Evolutionary conservation across 2,329 filamentous ascomycete species (phyloP).

Genomic region (Colletotrichum sp.): DNA sequence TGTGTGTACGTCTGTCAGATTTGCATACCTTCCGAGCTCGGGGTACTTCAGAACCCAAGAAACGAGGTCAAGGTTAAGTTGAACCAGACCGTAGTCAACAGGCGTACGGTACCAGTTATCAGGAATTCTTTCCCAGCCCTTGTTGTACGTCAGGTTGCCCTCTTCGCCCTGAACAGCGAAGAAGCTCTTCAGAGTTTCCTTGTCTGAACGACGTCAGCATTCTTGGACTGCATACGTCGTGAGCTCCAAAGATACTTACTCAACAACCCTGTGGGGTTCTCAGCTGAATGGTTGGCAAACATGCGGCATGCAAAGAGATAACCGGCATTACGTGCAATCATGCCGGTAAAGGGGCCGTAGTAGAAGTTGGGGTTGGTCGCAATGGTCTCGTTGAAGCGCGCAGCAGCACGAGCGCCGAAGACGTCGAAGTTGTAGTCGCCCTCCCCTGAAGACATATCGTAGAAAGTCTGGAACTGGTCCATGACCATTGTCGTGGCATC

Average conservation of each 20-base stretch:
- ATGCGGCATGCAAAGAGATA: conserved; percentile 48
- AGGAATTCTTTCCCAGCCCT: conserved; percentile 56
- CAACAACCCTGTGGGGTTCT: conserved; percentile 36
- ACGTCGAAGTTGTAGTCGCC: conserved; percentile 39
- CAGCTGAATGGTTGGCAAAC: conserved; percentile 46
- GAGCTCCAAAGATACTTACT: not conserved
- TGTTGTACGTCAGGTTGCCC: conserved; percentile 44
- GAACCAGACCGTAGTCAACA: conserved; percentile 51
- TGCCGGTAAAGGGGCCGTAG: conserved; percentile 56
- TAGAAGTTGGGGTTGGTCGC: conserved; percentile 58
- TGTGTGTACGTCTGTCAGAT: not conserved
- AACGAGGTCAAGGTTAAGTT: conserved; percentile 43
- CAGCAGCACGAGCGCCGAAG: conserved; percentile 45
- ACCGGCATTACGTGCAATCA: conserved; percentile 52
- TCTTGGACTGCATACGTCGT: not conserved
- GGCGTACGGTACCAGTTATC: conserved; percentile 53
- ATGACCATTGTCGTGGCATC: conserved; percentile 57
- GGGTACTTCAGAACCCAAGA: conserved; percentile 42
- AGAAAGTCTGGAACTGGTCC: conserved; percentile 48
- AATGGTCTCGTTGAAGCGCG: conserved; percentile 52
- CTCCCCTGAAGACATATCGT: conserved; percentile 27
- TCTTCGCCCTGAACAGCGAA: conserved; percentile 47
- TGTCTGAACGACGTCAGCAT: conserved; percentile 14
- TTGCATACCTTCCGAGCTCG: conserved; percentile 31
- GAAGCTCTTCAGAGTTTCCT: conserved; percentile 49